phyloP scores from a whole-genome alignment of 129 eudicot genomes.

The Chrysanthemum makinoi region DNA sequence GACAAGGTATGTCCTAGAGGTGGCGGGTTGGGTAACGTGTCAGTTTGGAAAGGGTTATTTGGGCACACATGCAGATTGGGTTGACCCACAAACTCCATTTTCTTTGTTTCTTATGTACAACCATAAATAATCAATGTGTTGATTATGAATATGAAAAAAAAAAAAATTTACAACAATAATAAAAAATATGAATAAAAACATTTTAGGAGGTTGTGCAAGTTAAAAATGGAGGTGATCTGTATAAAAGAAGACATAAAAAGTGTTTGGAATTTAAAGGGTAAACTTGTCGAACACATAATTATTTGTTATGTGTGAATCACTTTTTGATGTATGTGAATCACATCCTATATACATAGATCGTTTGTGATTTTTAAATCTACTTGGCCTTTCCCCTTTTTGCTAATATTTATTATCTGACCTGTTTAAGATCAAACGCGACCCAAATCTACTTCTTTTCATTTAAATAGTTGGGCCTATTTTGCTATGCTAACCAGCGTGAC shows the following conservation, averaged over 20 bases:
- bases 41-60: no score
- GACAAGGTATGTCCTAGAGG: conserved; percentile 41
- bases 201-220: background rate
- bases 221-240: background rate
- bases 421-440: background rate
- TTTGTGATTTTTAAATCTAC: no score
- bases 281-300: background rate
- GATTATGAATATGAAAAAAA: background rate
- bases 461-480: no score
- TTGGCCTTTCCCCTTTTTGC: no score
- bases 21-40: background rate
- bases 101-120: no score
- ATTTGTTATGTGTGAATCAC: no score
- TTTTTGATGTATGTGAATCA: no score
- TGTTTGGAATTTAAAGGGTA: background rate
- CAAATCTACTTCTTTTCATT: background rate
- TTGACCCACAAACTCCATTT: background rate
- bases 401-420: background rate
- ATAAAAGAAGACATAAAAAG: no score
- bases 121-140: background rate
- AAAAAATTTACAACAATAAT: background rate
- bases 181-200: background rate
- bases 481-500: background rate
- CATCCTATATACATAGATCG: no score
- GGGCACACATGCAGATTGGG: background rate